These are phyloP conservation scores for Chrysosporium queenslandicum DNA, from an alignment of 2,329 filamentous ascomycete genomes.

Conservation along the genomic window DNA sequence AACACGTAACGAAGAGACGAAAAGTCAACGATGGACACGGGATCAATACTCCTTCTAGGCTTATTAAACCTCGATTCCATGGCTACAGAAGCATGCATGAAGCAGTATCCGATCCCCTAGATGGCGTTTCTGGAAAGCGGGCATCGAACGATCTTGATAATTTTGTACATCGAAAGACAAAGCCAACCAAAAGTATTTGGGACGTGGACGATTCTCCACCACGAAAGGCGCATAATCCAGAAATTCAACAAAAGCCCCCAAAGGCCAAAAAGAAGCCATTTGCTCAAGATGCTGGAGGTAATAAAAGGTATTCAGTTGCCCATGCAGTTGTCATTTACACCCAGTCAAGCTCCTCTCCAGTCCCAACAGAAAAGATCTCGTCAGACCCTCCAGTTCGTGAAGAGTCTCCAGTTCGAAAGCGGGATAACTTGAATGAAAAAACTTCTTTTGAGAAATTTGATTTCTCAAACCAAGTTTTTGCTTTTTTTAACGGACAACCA, in stretches of 20 bases:
- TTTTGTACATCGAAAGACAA: background rate
- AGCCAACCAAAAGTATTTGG: slow-evolving; percentile 24
- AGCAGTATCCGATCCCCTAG: background rate
- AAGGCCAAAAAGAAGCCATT: background rate
- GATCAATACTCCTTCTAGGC: slow-evolving; percentile 13
- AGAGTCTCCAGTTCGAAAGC: background rate
- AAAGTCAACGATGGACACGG: slow-evolving; percentile 28
- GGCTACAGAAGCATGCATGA: background rate
- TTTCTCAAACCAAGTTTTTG: slow-evolving; percentile 47
- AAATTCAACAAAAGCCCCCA: background rate
- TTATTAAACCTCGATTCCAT: background rate
- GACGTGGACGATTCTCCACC: slow-evolving; percentile 31
- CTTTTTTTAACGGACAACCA: slow-evolving; percentile 47
- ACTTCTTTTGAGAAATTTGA: slow-evolving; percentile 17
- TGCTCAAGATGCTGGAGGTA: background rate
- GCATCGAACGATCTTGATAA: background rate
- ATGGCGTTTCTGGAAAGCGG: background rate
- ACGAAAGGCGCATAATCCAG: slow-evolving; percentile 10
- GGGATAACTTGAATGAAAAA: background rate
- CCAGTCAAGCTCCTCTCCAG: slow-evolving; percentile 13
- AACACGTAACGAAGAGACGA: slow-evolving; percentile 30
- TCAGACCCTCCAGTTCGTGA: slow-evolving; percentile 1
- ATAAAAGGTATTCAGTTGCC: background rate
- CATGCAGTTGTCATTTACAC: slow-evolving; percentile 12
- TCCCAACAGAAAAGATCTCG: slow-evolving; percentile 6